A percentile compares a stretch with the other conserved stretches of the same genome.
Evolutionary conservation across 768 basidiomycete species (phyloP).

Genomic region (Suillus bovinus): DNA sequence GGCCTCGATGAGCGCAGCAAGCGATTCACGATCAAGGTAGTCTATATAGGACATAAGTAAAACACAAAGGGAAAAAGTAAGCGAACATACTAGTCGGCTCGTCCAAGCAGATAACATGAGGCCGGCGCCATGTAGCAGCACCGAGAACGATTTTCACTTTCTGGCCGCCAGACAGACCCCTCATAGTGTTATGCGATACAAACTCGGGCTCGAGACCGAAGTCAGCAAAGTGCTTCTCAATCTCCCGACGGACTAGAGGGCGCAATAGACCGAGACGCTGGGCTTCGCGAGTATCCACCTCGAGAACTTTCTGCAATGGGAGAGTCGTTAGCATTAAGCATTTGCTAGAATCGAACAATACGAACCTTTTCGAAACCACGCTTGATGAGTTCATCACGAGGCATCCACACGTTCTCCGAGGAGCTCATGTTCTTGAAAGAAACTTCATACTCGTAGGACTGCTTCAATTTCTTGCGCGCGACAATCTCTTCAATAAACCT

Average conservation of each 20-base stretch:
- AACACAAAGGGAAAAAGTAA: not conserved
- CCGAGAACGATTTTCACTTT: constrained; percentile 99
- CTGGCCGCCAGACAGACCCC: constrained; percentile 97
- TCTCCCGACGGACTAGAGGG: constrained; percentile 97
- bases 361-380: constrained; percentile 93
- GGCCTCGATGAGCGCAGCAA: constrained; percentile 97
- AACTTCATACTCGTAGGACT: constrained; percentile 98
- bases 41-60: constrained; percentile 42
- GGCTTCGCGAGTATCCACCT: constrained; percentile 96
- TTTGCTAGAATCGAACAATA: constrained; percentile 9
- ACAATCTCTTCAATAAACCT: constrained; percentile 91
- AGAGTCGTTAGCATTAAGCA: not conserved
- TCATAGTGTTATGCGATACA: constrained; percentile 99
- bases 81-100: constrained; percentile 82
- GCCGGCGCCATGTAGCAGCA: constrained; percentile 98
- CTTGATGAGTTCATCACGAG: constrained; percentile 96
- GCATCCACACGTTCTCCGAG: constrained; percentile 97
- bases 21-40: constrained; percentile 99
- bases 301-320: constrained; percentile 78
- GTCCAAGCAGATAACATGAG: constrained; percentile 95
- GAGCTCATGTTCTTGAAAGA: constrained; percentile 94
- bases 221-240: constrained; percentile 99
- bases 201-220: constrained; percentile 99
- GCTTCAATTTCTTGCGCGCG: constrained; percentile 96
- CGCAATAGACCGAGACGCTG: constrained; percentile 94